A percentile compares a stretch with the other conserved stretches of the same genome.
Evolutionary conservation across 2,329 filamentous ascomycete species (phyloP).

Genomic region (Apiospora aurea): DNA sequence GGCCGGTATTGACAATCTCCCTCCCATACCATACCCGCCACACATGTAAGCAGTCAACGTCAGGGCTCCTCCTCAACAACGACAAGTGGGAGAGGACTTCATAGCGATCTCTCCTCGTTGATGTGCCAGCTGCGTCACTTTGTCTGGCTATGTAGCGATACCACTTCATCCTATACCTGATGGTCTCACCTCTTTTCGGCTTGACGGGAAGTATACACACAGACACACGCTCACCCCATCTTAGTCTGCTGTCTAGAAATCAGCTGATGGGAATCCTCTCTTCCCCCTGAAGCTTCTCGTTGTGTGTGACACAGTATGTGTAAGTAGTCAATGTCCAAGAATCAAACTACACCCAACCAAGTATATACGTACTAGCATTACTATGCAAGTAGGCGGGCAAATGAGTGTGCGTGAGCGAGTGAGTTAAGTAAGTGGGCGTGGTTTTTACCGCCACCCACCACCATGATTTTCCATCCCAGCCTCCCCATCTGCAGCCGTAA

Average conservation of each 20-base stretch:
- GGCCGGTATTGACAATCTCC: not conserved
- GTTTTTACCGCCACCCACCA: not conserved
- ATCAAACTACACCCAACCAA: not conserved
- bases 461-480: not conserved
- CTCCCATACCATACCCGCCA: not conserved
- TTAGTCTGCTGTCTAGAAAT: not conserved
- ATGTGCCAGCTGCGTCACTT: not conserved
- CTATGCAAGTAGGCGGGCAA: not conserved
- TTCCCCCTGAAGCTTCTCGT: not conserved
- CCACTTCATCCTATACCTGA: constrained; percentile 1
- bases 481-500: not conserved
- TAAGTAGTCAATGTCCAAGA: not conserved
- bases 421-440: not conserved
- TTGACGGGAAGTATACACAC: constrained; percentile 11
- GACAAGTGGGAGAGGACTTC: not conserved
- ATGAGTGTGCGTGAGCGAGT: not conserved
- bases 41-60: not conserved
- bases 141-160: not conserved
- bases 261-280: not conserved
- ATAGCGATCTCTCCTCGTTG: not conserved
- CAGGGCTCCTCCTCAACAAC: not conserved
- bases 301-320: not conserved
- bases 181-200: not conserved
- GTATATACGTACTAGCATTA: not conserved
- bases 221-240: not conserved